Evolutionary conservation across 768 basidiomycete genomes (phyloP).

Genomic region (Pulveroboletus sp.): DNA sequence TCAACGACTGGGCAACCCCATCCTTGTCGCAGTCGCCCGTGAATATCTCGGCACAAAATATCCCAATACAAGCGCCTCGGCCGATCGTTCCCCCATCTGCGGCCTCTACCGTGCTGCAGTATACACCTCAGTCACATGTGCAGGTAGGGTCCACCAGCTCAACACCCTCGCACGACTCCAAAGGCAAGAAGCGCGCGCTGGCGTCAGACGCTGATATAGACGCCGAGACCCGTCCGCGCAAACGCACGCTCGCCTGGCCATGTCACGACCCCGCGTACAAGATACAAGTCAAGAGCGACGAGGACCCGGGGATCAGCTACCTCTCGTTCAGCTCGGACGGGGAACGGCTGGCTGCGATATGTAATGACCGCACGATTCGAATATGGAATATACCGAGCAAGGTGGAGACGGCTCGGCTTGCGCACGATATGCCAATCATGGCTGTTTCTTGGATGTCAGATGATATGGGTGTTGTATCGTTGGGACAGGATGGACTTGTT

Average conservation of each 20-base stretch:
- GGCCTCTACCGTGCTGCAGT: constrained; percentile 34
- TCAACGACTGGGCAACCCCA: constrained; percentile 24
- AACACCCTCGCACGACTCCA: constrained; percentile 27
- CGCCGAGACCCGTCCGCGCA: constrained; percentile 31
- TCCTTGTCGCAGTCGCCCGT: constrained; percentile 16
- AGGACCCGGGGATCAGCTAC: constrained; percentile 43
- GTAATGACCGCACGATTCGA: constrained; percentile 61
- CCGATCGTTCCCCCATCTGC: constrained; percentile 27
- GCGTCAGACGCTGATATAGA: constrained; percentile 22
- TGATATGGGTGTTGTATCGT: constrained; percentile 53
- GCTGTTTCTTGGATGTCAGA: constrained; percentile 59
- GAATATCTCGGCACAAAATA: constrained; percentile 14
- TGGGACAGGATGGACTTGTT: constrained; percentile 55
- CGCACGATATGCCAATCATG: constrained; percentile 48
- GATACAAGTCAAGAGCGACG: constrained; percentile 43
- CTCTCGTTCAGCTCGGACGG: constrained; percentile 56
- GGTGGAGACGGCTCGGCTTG: constrained; percentile 54
- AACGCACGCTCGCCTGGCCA: constrained; percentile 47
- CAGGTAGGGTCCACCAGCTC: constrained; percentile 17
- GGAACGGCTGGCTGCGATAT: constrained; percentile 53
- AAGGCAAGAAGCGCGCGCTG: constrained; percentile 41
- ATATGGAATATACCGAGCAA: constrained; percentile 53
- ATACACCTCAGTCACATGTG: constrained; percentile 19
- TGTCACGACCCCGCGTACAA: constrained; percentile 38
- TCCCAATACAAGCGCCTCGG: constrained; percentile 30